A percentile compares a stretch with the other conserved stretches of the same genome.
These are phyloP conservation scores for Cadophora gregata DNA, from an alignment of 2,329 filamentous ascomycete genomes.

Conservation along the genomic window DNA sequence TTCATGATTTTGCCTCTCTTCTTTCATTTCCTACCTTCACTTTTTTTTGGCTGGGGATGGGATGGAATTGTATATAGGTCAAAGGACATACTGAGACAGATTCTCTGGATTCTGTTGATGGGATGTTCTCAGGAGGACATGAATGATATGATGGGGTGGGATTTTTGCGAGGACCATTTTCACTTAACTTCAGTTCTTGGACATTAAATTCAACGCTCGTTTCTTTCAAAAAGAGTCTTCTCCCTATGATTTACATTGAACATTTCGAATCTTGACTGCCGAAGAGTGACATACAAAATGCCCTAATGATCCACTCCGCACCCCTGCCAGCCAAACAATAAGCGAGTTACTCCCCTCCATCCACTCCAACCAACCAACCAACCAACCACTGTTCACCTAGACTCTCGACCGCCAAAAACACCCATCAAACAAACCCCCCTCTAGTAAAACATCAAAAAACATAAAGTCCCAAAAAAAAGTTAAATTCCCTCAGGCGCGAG, in stretches of 20 bases:
- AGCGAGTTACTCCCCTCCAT: not conserved
- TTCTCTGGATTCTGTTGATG: too few species aligned
- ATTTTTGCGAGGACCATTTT: not conserved
- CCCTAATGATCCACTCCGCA: slow-evolving; percentile 8
- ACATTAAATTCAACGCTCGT: not conserved
- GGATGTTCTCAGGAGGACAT: not conserved
- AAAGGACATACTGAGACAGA: too few species aligned
- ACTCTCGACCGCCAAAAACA: not conserved
- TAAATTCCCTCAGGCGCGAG: slow-evolving; percentile 15
- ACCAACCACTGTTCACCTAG: not conserved
- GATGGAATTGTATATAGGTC: too few species aligned
- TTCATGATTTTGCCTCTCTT: not conserved
- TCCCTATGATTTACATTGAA: not conserved
- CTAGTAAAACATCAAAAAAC: too few species aligned
- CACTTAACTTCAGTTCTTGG: not conserved
- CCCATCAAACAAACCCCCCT: too few species aligned
- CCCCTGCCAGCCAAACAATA: not conserved
- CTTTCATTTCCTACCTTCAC: not conserved
- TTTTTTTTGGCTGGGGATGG: not conserved
- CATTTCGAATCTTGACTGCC: not conserved
- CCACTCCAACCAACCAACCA: not conserved
- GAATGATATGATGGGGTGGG: not conserved
- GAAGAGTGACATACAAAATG: not conserved
- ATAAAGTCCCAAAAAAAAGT: not conserved
- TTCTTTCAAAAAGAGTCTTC: not conserved